Evolutionary conservation across 208 protist genomes (phyloP).

Genomic region (Trypanosoma melophagium): DNA sequence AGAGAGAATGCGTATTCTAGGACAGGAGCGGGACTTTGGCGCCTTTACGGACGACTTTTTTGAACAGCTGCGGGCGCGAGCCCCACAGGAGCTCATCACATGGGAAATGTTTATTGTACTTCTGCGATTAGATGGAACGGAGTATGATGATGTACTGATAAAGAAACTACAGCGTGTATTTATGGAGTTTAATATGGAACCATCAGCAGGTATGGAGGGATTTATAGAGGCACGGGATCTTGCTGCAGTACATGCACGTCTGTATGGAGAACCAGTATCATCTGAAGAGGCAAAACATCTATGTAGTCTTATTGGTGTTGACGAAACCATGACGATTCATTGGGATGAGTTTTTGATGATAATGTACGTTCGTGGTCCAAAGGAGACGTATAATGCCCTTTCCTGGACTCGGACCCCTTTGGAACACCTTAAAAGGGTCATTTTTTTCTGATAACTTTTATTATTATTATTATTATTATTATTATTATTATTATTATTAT

Average conservation of each 20-base stretch:
- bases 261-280: slow-evolving; percentile 39
- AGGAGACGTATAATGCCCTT: slow-evolving; percentile 16
- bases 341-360: slow-evolving; percentile 83
- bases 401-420: slow-evolving; percentile 28
- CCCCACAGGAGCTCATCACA: slow-evolving; percentile 36
- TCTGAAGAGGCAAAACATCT: slow-evolving; percentile 31
- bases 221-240: slow-evolving; percentile 54
- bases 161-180: slow-evolving; percentile 47
- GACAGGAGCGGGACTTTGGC: slow-evolving; percentile 28
- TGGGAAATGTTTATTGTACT: slow-evolving; percentile 69
- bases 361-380: slow-evolving; percentile 46
- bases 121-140: slow-evolving; percentile 48
- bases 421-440: slow-evolving; percentile 1
- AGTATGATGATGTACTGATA: slow-evolving; percentile 47
- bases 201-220: slow-evolving; percentile 32
- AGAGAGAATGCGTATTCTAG: slow-evolving; percentile 44
- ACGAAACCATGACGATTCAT: slow-evolving; percentile 54
- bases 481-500: slow-evolving; percentile 2
- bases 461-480: background rate
- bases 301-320: slow-evolving; percentile 38
- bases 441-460: slow-evolving; percentile 32
- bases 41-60: slow-evolving; percentile 40
- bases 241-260: slow-evolving; percentile 36
- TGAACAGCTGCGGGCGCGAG: slow-evolving; percentile 28
- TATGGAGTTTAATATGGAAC: slow-evolving; percentile 62